These are phyloP conservation scores for Sistotremastrum suecicum DNA, from an alignment of 768 basidiomycete species.

Conservation along the genomic window DNA sequence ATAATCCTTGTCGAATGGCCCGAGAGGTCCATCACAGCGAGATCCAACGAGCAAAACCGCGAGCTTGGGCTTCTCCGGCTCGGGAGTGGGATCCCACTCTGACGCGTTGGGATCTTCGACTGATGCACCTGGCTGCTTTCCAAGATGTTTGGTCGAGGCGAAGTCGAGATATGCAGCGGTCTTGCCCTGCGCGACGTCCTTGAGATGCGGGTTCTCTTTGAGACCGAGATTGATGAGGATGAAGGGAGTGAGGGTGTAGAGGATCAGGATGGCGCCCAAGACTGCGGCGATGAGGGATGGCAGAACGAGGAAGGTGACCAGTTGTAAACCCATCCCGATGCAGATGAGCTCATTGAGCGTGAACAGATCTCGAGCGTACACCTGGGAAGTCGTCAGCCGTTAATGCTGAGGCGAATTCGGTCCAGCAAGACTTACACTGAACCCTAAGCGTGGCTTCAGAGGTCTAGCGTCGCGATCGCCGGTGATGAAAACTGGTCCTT, in stretches of 20 bases:
- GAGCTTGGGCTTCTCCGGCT: background rate
- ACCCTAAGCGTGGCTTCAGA: too few relatives aligned
- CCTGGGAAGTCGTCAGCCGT: too few relatives aligned
- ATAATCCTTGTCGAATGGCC: slow-evolving; percentile 1
- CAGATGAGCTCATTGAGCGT: slow-evolving; percentile 2
- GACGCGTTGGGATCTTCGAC: background rate
- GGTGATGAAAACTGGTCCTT: too few relatives aligned
- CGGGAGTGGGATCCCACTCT: background rate
- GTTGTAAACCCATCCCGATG: slow-evolving; percentile 3
- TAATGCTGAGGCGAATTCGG: too few relatives aligned
- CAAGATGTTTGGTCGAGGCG: background rate
- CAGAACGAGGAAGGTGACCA: background rate
- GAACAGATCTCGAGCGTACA: slow-evolving; percentile 1
- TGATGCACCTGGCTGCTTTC: slow-evolving; percentile 1
- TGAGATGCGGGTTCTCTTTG: background rate
- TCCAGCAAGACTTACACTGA: too few relatives aligned
- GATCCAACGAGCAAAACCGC: slow-evolving; percentile 5
- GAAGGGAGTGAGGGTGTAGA: background rate
- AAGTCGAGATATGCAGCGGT: slow-evolving; percentile 4
- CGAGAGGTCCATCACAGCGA: background rate
- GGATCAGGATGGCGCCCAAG: slow-evolving; percentile 1
- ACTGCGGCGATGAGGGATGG: background rate
- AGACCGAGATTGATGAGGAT: background rate
- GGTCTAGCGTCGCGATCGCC: too few relatives aligned
- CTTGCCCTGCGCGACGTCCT: background rate